Conservation (phyloP, 2,329 filamentous ascomycete species). For the Sclerotinia subarctica region DNA sequence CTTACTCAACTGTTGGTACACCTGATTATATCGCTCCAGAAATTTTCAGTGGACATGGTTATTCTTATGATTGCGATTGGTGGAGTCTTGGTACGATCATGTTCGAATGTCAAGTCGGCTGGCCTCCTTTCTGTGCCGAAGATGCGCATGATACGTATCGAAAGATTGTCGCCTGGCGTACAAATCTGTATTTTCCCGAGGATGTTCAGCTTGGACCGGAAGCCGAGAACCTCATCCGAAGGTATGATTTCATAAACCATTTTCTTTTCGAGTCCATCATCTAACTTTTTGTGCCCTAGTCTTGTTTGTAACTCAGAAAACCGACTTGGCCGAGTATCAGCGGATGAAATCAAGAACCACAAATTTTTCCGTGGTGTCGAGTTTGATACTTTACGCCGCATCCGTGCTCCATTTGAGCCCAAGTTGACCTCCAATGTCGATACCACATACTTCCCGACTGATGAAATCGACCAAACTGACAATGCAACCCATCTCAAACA, state of each 20-base stretch:
- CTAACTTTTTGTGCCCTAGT: slow-evolving; percentile 47
- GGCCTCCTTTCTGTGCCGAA: slow-evolving; percentile 98
- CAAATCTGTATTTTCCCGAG: slow-evolving; percentile 93
- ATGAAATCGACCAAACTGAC: slow-evolving; percentile 96
- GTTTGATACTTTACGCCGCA: slow-evolving; percentile 87
- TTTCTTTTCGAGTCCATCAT: slow-evolving; percentile 6
- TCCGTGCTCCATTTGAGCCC: slow-evolving; percentile 94
- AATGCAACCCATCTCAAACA: slow-evolving; percentile 77
- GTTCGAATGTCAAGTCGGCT: slow-evolving; percentile 98
- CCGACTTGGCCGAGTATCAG: slow-evolving; percentile 81
- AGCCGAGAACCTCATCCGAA: slow-evolving; percentile 88
- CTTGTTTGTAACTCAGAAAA: slow-evolving; percentile 93
- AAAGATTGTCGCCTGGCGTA: slow-evolving; percentile 98
- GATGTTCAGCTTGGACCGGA: slow-evolving; percentile 86
- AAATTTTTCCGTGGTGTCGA: slow-evolving; percentile 96
- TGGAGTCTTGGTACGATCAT: slow-evolving; percentile 99
- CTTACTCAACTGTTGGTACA: slow-evolving; percentile 96
- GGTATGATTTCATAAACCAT: slow-evolving; percentile 51
- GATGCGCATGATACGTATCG: slow-evolving; percentile 97
- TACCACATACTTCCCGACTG: slow-evolving; percentile 97
- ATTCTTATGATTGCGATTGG: slow-evolving; percentile 97
- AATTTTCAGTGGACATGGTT: slow-evolving; percentile 95
- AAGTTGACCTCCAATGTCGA: slow-evolving; percentile 90
- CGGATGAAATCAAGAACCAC: slow-evolving; percentile 89
- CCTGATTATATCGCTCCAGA: slow-evolving; percentile 98